Conservation (phyloP, 129 eudicot genomes). For the Chrysanthemum makinoi region DNA sequence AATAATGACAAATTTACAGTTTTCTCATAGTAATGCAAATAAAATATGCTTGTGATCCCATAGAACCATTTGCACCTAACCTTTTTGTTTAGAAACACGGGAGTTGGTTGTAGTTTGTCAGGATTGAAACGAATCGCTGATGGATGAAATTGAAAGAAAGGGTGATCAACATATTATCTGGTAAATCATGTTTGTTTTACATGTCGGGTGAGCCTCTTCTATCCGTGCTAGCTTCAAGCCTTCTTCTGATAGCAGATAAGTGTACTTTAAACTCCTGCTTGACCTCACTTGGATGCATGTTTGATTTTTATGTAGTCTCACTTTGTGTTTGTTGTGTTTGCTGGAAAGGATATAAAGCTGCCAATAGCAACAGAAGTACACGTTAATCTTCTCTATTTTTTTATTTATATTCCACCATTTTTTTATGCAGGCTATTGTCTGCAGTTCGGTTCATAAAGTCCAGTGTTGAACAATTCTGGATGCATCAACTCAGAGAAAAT, state of each 20-base stretch:
- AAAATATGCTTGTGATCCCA: too few species aligned
- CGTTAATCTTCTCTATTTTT: slow-evolving; percentile 53
- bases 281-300: slow-evolving; percentile 16
- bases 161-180: slow-evolving; percentile 50
- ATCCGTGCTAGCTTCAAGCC: slow-evolving; percentile 75
- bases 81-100: too few species aligned
- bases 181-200: slow-evolving; percentile 55
- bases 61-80: too few species aligned
- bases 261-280: too few species aligned
- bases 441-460: slow-evolving; percentile 57
- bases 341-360: slow-evolving; percentile 84
- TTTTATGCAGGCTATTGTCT: slow-evolving; percentile 52
- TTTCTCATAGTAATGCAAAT: too few species aligned
- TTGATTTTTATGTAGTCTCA: slow-evolving; percentile 38
- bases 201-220: slow-evolving; percentile 79
- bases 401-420: background rate
- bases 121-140: too few species aligned
- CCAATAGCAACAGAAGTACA: slow-evolving; percentile 60
- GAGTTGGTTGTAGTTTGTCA: too few species aligned
- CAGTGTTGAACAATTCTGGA: slow-evolving; percentile 43
- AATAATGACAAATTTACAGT: too few species aligned
- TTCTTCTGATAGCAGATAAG: too few species aligned
- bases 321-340: slow-evolving; percentile 89
- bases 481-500: slow-evolving; percentile 25
- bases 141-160: too few species aligned